Conservation (phyloP, 2,329 filamentous ascomycete genomes). For the Cytospora schulzeri region DNA sequence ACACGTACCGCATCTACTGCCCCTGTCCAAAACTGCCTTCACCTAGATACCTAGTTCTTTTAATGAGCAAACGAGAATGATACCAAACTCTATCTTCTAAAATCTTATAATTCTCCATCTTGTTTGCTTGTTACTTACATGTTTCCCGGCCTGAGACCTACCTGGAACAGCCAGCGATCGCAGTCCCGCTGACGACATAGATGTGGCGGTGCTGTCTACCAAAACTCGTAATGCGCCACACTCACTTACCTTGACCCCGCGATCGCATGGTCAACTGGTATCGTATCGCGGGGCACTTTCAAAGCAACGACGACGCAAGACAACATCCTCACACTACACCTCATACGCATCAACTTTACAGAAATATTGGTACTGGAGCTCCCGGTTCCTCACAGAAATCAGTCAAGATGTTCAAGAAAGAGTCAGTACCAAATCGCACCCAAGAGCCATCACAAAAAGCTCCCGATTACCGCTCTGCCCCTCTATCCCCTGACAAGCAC, state of each 20-base stretch:
- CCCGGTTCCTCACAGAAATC: constrained; percentile 11
- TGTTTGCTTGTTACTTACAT: not conserved
- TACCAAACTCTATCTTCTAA: not conserved
- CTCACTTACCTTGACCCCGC: constrained; percentile 32
- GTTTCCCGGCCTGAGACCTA: not conserved
- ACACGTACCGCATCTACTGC: not conserved
- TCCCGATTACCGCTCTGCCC: not conserved
- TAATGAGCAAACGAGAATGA: not conserved
- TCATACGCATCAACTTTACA: not conserved
- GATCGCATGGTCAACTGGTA: constrained; percentile 26
- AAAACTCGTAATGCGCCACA: constrained; percentile 11
- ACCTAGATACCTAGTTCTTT: not conserved
- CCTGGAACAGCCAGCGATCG: not conserved
- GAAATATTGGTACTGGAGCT: not conserved
- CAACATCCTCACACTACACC: no score
- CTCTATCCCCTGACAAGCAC: not conserved
- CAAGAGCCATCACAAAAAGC: not conserved
- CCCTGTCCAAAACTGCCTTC: not conserved
- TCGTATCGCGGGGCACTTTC: constrained; percentile 30
- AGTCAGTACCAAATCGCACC: constrained; percentile 55
- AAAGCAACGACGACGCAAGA: not conserved
- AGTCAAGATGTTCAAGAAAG: constrained; percentile 86
- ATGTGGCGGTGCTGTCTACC: constrained; percentile 18
- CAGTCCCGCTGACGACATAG: constrained; percentile 22
- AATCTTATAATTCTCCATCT: no score